Conservation (phyloP, 2,329 filamentous ascomycete genomes). For the Dactylellina leptospora region DNA sequence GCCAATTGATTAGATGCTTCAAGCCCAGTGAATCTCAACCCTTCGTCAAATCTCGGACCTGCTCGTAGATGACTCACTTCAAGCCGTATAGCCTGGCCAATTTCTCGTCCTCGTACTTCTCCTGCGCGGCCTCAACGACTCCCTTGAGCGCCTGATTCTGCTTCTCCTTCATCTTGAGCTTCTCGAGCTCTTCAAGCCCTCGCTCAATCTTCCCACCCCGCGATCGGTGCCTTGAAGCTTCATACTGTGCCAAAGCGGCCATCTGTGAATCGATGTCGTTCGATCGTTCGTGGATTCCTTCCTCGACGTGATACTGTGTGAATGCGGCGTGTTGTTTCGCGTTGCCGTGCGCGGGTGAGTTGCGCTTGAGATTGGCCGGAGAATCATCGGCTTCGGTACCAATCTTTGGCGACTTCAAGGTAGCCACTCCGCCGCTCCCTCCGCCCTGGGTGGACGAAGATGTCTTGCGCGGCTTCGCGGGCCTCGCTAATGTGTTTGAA, state of each 20-base stretch:
- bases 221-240: conserved; percentile 23
- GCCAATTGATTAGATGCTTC: conserved; percentile 31
- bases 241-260: conserved; percentile 43
- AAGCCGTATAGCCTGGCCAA: conserved; percentile 49
- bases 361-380: neutral
- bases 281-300: conserved; percentile 49
- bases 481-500: conserved; percentile 43
- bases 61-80: conserved; percentile 50
- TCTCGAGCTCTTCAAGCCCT: conserved; percentile 47
- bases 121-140: conserved; percentile 49
- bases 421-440: conserved; percentile 1
- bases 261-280: conserved; percentile 49
- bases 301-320: conserved; percentile 47
- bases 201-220: conserved; percentile 46
- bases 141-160: conserved; percentile 45
- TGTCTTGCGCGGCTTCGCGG: conserved; percentile 47
- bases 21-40: conserved; percentile 47
- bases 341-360: conserved; percentile 21
- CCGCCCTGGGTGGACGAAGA: conserved; percentile 36
- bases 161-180: conserved; percentile 46
- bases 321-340: conserved; percentile 42
- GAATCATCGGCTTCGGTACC: conserved; percentile 33
- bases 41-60: conserved; percentile 41
- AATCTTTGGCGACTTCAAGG: conserved; percentile 46
- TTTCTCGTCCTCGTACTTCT: conserved; percentile 52